phyloP scores from a whole-genome alignment of 2,329 filamentous ascomycete genomes.

The Lachnellula cervina region DNA sequence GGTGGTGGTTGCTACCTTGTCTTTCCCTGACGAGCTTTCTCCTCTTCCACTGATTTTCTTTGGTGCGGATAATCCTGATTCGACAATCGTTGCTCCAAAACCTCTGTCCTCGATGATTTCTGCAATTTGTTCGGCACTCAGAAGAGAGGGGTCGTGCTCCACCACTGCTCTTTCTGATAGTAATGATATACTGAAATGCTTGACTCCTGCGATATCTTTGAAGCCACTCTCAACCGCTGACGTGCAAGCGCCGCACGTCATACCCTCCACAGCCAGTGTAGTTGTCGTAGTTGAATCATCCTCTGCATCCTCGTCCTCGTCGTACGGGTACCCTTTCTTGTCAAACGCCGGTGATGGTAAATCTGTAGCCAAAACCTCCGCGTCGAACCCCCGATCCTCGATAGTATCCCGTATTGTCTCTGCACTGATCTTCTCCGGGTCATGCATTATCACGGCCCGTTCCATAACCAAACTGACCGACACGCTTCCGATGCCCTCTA shows the following conservation, averaged over 20 bases:
- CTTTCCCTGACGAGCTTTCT: slow-evolving; percentile 21
- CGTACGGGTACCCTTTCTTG: slow-evolving; percentile 31
- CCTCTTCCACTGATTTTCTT: slow-evolving; percentile 28
- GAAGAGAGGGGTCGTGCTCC: slow-evolving; percentile 62
- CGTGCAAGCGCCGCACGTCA: slow-evolving; percentile 89
- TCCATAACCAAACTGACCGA: slow-evolving; percentile 94
- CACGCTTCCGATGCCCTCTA: slow-evolving; percentile 77
- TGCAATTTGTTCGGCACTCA: slow-evolving; percentile 49
- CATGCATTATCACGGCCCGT: slow-evolving; percentile 88
- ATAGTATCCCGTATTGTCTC: slow-evolving; percentile 79
- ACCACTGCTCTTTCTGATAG: slow-evolving; percentile 82
- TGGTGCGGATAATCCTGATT: slow-evolving; percentile 52
- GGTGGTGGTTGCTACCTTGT: slow-evolving; percentile 65
- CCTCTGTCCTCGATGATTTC: slow-evolving; percentile 65
- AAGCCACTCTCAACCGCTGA: slow-evolving; percentile 80
- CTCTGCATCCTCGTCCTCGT: slow-evolving; percentile 29
- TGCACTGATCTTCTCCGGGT: slow-evolving; percentile 67
- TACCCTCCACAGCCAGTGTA: slow-evolving; percentile 74
- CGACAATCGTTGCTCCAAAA: slow-evolving; percentile 74
- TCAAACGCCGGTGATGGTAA: slow-evolving; percentile 50
- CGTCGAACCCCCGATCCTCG: slow-evolving; percentile 89
- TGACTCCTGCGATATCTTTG: slow-evolving; percentile 67
- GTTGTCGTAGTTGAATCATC: slow-evolving; percentile 53
- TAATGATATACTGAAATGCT: slow-evolving; percentile 74
- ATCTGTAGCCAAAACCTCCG: slow-evolving; percentile 79